Evolutionary conservation across 2,329 filamentous ascomycete genomes (phyloP), one percentile per base, ranked within the genome.

Genomic region (Leptographium flavum): DNA sequence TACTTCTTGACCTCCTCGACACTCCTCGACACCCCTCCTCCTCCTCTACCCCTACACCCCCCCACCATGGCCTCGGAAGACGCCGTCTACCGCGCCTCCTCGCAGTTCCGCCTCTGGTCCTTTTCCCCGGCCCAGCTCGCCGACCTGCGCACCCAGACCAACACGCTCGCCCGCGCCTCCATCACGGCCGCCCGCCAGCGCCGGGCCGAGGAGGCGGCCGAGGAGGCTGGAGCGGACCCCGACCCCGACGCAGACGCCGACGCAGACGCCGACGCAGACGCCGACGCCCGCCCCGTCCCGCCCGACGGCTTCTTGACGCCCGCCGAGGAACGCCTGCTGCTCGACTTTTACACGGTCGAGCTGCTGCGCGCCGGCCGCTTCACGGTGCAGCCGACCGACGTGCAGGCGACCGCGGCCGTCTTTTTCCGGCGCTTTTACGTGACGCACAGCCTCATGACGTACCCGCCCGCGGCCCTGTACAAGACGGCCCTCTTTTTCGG

Each of bases 391-490:
- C 65, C 67, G 6, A 70, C 68, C 51, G 68, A 71, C 46, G 70
- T 71, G 47, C 67, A 71, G 47, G 79, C 83, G 23, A 94, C 88
- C 7, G 86, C 87, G 4, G 83, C 90, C 49, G 79, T 93, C 57
- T 95, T 93, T 60, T 74, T 98, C 49, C 83, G 86, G 46, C 83
- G 92, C 47, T 96, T 98, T 71, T 98, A 96, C 67, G 74, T 94
- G 32, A 90, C 84, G 57, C 94, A 96, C 64, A 93, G 85, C 35
- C 78, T 88, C 57, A 94, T 96, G 85, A 94, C 88, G 27, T 96
- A 98, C 60, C 85, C 90, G 50, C 90, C 88, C 0, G 83, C 85
- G 50, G 81, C 87, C 51, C 83, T 96, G 53, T 79, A 94, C 59
- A 86, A 88, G 58, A 92, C 87, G 27, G 86, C 84, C 31, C 74